phyloP scores from a whole-genome alignment of 1,139 yeast species.

The Zygosaccharomyces pseudobailii region DNA sequence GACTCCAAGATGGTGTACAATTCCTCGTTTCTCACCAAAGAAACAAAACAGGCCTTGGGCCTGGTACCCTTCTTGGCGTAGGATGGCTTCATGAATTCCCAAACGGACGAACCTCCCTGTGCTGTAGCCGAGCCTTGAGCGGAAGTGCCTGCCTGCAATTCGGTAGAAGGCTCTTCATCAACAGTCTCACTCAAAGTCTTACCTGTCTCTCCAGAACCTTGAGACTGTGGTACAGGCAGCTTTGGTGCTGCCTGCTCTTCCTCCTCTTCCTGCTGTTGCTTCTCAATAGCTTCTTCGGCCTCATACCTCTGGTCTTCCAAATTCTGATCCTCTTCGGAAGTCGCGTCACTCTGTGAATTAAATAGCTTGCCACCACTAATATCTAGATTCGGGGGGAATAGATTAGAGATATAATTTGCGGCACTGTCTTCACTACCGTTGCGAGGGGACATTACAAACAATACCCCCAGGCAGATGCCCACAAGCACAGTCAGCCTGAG shows the following conservation, averaged over 20 bases:
- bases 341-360: slow-evolving; percentile 3
- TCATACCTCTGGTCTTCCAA: slow-evolving; percentile 10
- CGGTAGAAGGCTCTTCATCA: slow-evolving; percentile 2
- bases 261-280: slow-evolving; percentile 5
- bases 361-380: background rate
- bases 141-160: slow-evolving; percentile 5
- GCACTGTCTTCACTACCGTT: slow-evolving; percentile 1
- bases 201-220: slow-evolving; percentile 9
- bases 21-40: slow-evolving; percentile 71
- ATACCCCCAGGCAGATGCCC: slow-evolving; percentile 7
- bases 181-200: slow-evolving; percentile 6
- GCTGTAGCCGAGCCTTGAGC: background rate
- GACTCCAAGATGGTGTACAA: slow-evolving; percentile 53
- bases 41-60: slow-evolving; percentile 65
- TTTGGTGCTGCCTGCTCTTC: background rate
- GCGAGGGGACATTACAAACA: slow-evolving; percentile 7
- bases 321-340: slow-evolving; percentile 9
- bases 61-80: slow-evolving; percentile 26
- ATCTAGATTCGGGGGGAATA: background rate
- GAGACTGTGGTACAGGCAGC: background rate
- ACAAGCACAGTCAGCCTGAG: slow-evolving; percentile 10
- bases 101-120: slow-evolving; percentile 1
- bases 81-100: slow-evolving; percentile 15
- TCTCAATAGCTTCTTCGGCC: slow-evolving; percentile 11
- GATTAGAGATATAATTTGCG: background rate